Evolutionary conservation across 2,329 filamentous ascomycete species (phyloP).

Genomic region (Ustulina deusta): DNA sequence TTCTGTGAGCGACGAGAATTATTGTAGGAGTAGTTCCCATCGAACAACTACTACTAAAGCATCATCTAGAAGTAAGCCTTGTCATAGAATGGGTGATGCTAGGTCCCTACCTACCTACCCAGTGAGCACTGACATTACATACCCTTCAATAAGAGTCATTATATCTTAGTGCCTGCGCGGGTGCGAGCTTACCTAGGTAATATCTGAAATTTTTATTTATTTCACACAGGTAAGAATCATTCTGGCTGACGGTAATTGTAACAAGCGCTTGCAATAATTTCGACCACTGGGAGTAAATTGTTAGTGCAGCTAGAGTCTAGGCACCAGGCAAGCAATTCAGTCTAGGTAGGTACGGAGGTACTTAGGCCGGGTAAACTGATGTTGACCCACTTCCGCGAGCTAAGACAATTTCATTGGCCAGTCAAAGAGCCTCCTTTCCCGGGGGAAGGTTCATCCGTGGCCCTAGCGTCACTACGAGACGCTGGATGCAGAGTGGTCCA

Average conservation of each 20-base stretch:
- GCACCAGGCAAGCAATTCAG: too few relatives aligned
- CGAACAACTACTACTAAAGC: background rate
- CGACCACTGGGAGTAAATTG: background rate
- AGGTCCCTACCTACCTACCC: background rate
- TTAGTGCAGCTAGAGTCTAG: too few relatives aligned
- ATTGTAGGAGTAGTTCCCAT: background rate
- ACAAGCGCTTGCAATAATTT: too few relatives aligned
- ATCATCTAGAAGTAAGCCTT: background rate
- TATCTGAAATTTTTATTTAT: too few relatives aligned
- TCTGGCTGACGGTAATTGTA: too few relatives aligned
- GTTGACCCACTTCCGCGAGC: conserved; percentile 19
- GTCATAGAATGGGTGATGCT: background rate
- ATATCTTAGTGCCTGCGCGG: too few relatives aligned
- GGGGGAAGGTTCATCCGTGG: conserved; percentile 41
- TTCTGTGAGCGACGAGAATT: background rate
- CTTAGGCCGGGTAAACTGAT: background rate
- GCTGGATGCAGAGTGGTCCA: conserved; percentile 45
- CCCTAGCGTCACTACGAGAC: conserved; percentile 34
- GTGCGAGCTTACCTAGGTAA: too few relatives aligned
- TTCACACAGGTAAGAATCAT: too few relatives aligned
- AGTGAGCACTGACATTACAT: too few relatives aligned
- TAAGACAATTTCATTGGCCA: conserved; percentile 19
- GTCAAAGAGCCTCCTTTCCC: background rate
- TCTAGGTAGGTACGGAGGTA: background rate
- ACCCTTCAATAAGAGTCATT: background rate